Base-by-base conservation (phyloP, 2,329 filamentous ascomycete species). In the Pyrenophora seminiperda region DNA sequence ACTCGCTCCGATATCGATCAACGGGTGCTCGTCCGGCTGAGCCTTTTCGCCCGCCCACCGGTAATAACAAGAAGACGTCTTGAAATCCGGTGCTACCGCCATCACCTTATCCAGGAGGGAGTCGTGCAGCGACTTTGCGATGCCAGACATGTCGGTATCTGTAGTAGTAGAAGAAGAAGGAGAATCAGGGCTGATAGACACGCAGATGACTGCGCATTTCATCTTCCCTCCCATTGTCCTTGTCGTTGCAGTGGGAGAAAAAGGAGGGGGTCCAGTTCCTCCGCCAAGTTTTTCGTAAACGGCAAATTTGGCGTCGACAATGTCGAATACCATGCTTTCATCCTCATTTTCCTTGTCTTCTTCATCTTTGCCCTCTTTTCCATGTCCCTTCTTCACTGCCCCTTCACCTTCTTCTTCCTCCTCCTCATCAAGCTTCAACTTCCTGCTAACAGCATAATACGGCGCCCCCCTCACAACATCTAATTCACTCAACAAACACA, bases 1-100 rank as follows among this genome's bases (percentile, higher is more conserved):
- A 13, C 42, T 48, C 5, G 43, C 34, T 3, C 46, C 50, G 1
- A 41, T 33, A 0, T 46, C 48, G 30, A 62, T 61, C 10, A 30
- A 3, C 2, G 59, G 58, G 41, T 62, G 61, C 46, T 47, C 34
- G 6, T 56, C 40, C 2, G 61, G 61, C 34, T 62, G 59, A 7
- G 50, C 48, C n/a, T 50, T 50, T 2, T 33, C 22, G 3, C 53
- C 54, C 2, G 32, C 24, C 38, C 56, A 51, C 6, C 22, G 47
- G 30, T 63, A 61, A 2, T 61, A 1, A 4, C 37, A 52, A 5
- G 42, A 40, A 6, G 27, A 50, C 6, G 34, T 18, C 5, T 27
- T 39, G 11, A 53, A 40, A 20, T 13, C 22, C 14, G 46, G 18
- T 14, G 50, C 34, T 9, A 39, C 38, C 2, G 36, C 30, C 7